Evolutionary conservation across 2,329 filamentous ascomycete species (phyloP).

Genomic region (Phialocephala subalpina): DNA sequence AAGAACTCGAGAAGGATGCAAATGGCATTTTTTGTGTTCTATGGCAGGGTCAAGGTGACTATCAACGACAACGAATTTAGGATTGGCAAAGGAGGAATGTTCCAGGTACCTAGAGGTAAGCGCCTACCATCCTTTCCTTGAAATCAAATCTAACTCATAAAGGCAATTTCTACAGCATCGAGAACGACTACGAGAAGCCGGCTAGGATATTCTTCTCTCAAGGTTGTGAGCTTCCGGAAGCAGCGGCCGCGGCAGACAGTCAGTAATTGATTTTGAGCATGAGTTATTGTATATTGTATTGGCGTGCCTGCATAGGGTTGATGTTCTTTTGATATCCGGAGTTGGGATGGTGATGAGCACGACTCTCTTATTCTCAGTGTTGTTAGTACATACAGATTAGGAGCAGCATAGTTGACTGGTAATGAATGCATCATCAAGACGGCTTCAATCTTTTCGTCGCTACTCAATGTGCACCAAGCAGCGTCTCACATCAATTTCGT

Average conservation of each 20-base stretch:
- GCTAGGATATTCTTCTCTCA: slow-evolving; percentile 93
- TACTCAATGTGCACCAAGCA: too few relatives aligned
- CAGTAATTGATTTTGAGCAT: slow-evolving; percentile 13
- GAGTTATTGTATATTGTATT: background rate
- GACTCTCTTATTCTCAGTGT: slow-evolving; percentile 1
- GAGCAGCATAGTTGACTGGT: background rate
- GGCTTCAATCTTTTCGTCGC: background rate
- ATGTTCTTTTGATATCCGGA: slow-evolving; percentile 3
- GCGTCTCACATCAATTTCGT: too few relatives aligned
- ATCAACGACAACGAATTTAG: slow-evolving; percentile 80
- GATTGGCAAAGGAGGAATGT: slow-evolving; percentile 87
- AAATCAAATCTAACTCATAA: slow-evolving; percentile 21
- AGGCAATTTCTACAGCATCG: slow-evolving; percentile 96
- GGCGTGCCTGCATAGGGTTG: background rate
- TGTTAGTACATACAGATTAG: background rate
- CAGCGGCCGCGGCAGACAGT: slow-evolving; percentile 18
- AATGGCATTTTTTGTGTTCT: slow-evolving; percentile 92
- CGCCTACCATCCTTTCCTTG: slow-evolving; percentile 20
- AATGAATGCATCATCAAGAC: background rate
- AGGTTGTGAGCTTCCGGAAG: slow-evolving; percentile 67
- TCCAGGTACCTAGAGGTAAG: slow-evolving; percentile 94
- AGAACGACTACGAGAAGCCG: slow-evolving; percentile 76
- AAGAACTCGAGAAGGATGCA: slow-evolving; percentile 98
- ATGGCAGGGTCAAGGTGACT: slow-evolving; percentile 82
- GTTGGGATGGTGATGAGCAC: slow-evolving; percentile 9